Conservation (phyloP, 2,329 filamentous ascomycete genomes). For the Hymenoscyphus repandus region DNA sequence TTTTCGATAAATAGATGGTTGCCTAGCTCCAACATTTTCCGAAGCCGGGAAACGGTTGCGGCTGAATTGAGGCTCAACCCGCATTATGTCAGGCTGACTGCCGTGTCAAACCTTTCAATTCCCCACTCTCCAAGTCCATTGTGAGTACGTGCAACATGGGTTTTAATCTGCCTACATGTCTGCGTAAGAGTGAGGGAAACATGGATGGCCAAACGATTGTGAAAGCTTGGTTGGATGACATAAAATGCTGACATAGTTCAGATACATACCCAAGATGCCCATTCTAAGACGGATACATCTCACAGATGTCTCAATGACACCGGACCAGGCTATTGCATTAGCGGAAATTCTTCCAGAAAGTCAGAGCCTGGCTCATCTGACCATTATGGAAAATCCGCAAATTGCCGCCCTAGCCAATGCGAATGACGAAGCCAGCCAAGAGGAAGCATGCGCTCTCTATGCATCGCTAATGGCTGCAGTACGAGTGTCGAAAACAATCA, state of each 20-base stretch:
- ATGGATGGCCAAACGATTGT: background rate
- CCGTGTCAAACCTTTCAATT: background rate
- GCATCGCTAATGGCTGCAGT: conserved; percentile 86
- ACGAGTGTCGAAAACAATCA: conserved; percentile 73
- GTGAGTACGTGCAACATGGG: background rate
- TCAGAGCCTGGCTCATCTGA: conserved; percentile 75
- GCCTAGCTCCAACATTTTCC: too few species aligned
- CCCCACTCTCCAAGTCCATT: conserved; percentile 1
- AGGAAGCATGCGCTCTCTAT: conserved; percentile 91
- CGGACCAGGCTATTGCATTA: conserved; percentile 85
- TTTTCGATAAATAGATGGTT: background rate
- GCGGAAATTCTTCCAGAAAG: conserved; percentile 88
- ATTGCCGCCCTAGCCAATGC: conserved; percentile 68
- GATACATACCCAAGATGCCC: conserved; percentile 73
- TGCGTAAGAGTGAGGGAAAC: too few species aligned
- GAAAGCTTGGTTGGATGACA: conserved; percentile 4
- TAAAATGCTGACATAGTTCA: conserved; percentile 29
- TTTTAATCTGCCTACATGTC: background rate
- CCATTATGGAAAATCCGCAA: conserved; percentile 74
- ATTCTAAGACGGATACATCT: conserved; percentile 81
- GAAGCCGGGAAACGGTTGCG: background rate
- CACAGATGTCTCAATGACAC: conserved; percentile 73
- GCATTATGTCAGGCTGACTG: conserved; percentile 7
- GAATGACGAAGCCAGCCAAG: conserved; percentile 72
- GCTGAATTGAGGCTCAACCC: conserved; percentile 5